These are phyloP conservation scores for Clarireedia paspali DNA, from an alignment of 2,329 filamentous ascomycete genomes.

Conservation along the genomic window DNA sequence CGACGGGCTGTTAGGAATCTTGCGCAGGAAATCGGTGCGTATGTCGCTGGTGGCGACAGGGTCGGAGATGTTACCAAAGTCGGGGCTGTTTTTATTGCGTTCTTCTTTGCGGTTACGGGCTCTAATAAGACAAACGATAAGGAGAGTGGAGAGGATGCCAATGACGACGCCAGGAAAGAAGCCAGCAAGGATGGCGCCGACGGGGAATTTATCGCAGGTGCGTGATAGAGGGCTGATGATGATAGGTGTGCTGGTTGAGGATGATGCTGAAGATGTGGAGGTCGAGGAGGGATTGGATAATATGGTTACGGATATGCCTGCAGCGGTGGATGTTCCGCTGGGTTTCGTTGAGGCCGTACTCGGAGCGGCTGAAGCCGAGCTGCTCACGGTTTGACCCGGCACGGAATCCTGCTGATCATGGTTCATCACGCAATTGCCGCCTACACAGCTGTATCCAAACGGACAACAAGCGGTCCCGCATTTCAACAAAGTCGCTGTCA, in stretches of 20 bases:
- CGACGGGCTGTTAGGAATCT: slow-evolving; percentile 20
- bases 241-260: background rate
- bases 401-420: slow-evolving; percentile 38
- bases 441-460: slow-evolving; percentile 57
- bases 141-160: slow-evolving; percentile 37
- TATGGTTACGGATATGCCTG: background rate
- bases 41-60: slow-evolving; percentile 43
- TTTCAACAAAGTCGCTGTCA: slow-evolving; percentile 44
- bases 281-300: slow-evolving; percentile 18
- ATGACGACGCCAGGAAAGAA: slow-evolving; percentile 41
- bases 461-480: slow-evolving; percentile 63
- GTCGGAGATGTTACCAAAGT: slow-evolving; percentile 41
- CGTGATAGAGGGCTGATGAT: slow-evolving; percentile 5
- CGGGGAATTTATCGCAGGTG: slow-evolving; percentile 22
- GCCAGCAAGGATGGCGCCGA: background rate
- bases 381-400: slow-evolving; percentile 20
- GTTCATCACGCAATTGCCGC: slow-evolving; percentile 42
- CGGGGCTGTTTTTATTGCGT: slow-evolving; percentile 31
- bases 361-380: slow-evolving; percentile 16
- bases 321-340: background rate
- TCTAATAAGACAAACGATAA: slow-evolving; percentile 32
- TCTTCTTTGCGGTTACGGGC: slow-evolving; percentile 16
- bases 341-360: background rate
- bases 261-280: slow-evolving; percentile 3
- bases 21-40: slow-evolving; percentile 47